A percentile compares a stretch with the other conserved stretches of the same genome.
phyloP scores from a whole-genome alignment of 441 rosid species.

The Corymbia citriodora region DNA sequence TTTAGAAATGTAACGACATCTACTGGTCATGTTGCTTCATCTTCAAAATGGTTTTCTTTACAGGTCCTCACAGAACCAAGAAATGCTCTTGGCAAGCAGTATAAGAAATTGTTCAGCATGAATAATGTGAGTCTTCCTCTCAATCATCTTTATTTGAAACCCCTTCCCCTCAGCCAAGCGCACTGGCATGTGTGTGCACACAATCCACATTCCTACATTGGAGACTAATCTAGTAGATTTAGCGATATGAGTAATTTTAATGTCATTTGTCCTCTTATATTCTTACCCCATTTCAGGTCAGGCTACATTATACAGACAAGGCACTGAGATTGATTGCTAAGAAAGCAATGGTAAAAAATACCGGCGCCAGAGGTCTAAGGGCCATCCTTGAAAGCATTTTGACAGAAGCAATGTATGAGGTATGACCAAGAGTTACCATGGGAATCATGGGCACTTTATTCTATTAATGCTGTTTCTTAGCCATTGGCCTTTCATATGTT shows the following conservation, averaged over 20 bases:
- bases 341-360: conserved; percentile 84
- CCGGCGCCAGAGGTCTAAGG: conserved; percentile 93
- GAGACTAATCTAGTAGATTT: neutral
- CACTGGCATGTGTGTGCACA: neutral
- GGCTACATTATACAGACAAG: conserved; percentile 72
- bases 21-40: neutral
- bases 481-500: neutral
- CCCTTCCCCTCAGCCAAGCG: neutral
- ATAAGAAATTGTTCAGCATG: conserved; percentile 89
- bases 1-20: neutral
- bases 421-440: conserved; percentile 6
- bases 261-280: neutral
- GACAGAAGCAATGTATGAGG: conserved; percentile 97
- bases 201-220: neutral
- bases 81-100: conserved; percentile 94
- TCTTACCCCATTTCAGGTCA: conserved; percentile 49
- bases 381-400: conserved; percentile 83
- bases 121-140: conserved; percentile 53
- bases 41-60: conserved; percentile 1
- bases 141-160: neutral
- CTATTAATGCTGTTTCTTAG: neutral
- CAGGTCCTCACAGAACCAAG: conserved; percentile 90
- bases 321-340: conserved; percentile 74
- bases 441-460: neutral
- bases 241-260: neutral